Base-by-base conservation (phyloP, 2,329 filamentous ascomycete species). In the Bipolaris gigantea region DNA sequence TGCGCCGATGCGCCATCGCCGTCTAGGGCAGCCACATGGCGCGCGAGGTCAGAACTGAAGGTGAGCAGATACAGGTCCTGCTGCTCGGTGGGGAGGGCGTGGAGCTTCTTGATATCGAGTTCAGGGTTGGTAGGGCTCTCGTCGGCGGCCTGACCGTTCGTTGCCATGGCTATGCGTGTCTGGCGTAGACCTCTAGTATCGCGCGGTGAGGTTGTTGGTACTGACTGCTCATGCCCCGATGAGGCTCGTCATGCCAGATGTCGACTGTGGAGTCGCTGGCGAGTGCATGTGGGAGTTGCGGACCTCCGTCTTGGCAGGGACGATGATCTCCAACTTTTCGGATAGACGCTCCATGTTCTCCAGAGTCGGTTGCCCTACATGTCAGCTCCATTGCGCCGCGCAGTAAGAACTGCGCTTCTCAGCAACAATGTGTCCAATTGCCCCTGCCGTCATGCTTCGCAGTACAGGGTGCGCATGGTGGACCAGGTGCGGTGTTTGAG, bases 51-150 rank as follows among this genome's bases (percentile, higher is more conserved):
- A 25, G 92, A 89, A 33, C 92, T 89, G 72, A 95, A 97, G 23
- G 88, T 95, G 56, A 99, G 82, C 59, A 99, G 84, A 75, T 94
- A 95, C 11, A 99, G 85, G 69, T 97, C 92, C 76, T 99, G 94
- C 75, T 99, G 94, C 77, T 99, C 94, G 49, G 90, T 86, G 39
- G 93, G 90, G 42, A 97, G 85, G 48, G 89, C 83, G 75, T 96
- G 89, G 43, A 99, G 86, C 81, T 96, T 96, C 67, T 87, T 79
- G 64, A 96, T 79, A 72, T 99, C 92, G 73, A 99, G 89, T 80
- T 96, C 89, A 46, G 87, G 88, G 69, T 85, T 87, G 52, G 77
- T 69, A 56, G 80, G 75, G 52, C 56, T 59, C 41, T 64, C 61
- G 66, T 66, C 61, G 75, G 79, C 46, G 44, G 67, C 53, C 41